phyloP scores from a whole-genome alignment of 176 grass and related monocot species.

The bread wheat (Triticum aestivum) region DNA sequence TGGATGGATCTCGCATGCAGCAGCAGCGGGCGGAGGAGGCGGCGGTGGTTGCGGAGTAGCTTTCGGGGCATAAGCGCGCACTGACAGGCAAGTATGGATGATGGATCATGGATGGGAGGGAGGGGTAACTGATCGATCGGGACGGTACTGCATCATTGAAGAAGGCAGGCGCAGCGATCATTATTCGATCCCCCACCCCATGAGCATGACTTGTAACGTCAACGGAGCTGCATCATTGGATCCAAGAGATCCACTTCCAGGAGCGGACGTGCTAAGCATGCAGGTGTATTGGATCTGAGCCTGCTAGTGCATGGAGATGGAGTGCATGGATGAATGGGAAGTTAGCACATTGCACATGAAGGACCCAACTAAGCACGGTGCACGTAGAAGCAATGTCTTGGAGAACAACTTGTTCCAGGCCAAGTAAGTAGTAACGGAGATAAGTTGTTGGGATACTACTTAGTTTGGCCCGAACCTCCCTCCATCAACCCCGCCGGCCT shows the following conservation, averaged over 20 bases:
- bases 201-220: background rate
- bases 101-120: background rate
- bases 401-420: background rate
- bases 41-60: background rate
- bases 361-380: background rate
- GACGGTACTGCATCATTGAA: background rate
- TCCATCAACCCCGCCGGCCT: background rate
- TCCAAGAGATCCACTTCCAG: background rate
- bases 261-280: background rate
- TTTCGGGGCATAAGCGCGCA: background rate
- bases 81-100: background rate
- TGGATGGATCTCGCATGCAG: background rate
- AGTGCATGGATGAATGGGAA: background rate
- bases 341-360: background rate
- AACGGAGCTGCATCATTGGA: background rate
- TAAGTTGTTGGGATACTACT: background rate
- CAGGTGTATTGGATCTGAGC: background rate
- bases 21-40: background rate
- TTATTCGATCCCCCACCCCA: background rate
- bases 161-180: background rate
- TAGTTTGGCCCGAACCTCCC: background rate
- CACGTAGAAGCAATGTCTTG: background rate
- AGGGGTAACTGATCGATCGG: background rate
- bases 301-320: too few relatives aligned
- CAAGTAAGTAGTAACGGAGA: background rate